Percentiles rank a stretch among this genome's conserved stretches.
Conservation (phyloP, 179 eudicot species). For the Carnegiea gigantea region DNA sequence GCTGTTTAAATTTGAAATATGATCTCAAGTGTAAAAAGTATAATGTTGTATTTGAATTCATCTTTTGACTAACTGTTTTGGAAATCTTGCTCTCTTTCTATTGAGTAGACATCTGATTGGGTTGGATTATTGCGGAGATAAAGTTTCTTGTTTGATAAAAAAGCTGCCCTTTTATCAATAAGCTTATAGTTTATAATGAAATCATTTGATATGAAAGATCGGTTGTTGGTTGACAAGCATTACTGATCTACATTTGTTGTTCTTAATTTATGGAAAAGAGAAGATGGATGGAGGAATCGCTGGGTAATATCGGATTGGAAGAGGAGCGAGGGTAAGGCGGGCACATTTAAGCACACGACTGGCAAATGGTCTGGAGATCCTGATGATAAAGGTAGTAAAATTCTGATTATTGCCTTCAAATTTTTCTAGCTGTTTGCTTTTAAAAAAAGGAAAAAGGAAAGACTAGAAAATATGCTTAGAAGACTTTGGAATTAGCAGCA, state of each 20-base stretch:
- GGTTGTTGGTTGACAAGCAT: neutral
- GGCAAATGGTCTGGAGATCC: constrained; percentile 91
- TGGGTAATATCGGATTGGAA: constrained; percentile 93
- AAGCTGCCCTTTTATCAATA: neutral
- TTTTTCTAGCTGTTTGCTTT: neutral
- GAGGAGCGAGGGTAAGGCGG: constrained; percentile 86
- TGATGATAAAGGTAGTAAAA: constrained; percentile 68
- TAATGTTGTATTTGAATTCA: too few relatives aligned
- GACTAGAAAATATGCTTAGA: neutral
- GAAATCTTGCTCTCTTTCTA: neutral
- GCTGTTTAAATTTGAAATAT: neutral
- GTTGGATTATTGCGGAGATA: neutral
- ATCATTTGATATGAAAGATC: neutral
- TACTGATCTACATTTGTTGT: neutral
- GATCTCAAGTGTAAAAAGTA: too few relatives aligned
- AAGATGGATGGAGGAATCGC: constrained; percentile 84
- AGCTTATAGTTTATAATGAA: neutral
- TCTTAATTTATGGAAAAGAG: constrained; percentile 17
- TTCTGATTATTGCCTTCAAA: neutral
- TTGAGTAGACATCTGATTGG: neutral
- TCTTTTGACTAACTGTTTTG: neutral
- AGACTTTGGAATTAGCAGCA: neutral
- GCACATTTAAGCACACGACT: constrained; percentile 71
- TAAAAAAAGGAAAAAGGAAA: neutral
- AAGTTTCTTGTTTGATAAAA: neutral